Evolutionary conservation across 1,139 yeast species (phyloP), one percentile per base, ranked within the genome.

Genomic region (Nadsonia commutata): DNA sequence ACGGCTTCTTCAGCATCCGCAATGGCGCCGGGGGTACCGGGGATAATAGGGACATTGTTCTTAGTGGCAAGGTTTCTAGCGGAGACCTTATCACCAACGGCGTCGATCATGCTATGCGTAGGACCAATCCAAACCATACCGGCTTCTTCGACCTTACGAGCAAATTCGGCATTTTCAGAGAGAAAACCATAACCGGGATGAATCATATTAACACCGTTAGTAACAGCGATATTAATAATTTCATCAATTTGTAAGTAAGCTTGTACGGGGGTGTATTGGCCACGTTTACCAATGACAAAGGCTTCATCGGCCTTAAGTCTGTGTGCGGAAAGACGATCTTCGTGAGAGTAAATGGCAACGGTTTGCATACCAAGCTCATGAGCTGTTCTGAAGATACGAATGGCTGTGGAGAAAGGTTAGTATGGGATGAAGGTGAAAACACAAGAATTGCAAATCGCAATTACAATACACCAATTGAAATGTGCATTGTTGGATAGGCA

Each of bases 121-220:
- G 99, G 99, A 23, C 99, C 99, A 52, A 90, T 76, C 97, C 98
- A 90, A 45, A 85, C 81, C 59, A 93, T 82, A 31, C 97, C 98
- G 44, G 78, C 79, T 54, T 76, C 93, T 56, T 77, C 94, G 42
- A 90, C 96, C 66, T 86, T 88, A 51, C 76, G 70, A 46, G 99
- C 98, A 63, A 90, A 85, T 60, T 84, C 95, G 17, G 95, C 75
- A 68, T 90, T 90, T 66, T 90, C 98, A 17, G 94, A 80, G 46
- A 90, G 70, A 66, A 90, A 90, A 9, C 99, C 99, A 62, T 90
- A 90, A 54, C 99, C 99, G 8, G 99, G 99, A 62, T 90, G 98
- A 63, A 90, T 88, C 94, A 90, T 88, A 64, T 85, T 80, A 45
- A 88, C 99, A 33, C 73, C 70, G 64, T 88, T 95, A 50, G 75